phyloP scores from a whole-genome alignment of 1,284 basidiomycete genomes.

The Cryptococcus sp. region DNA sequence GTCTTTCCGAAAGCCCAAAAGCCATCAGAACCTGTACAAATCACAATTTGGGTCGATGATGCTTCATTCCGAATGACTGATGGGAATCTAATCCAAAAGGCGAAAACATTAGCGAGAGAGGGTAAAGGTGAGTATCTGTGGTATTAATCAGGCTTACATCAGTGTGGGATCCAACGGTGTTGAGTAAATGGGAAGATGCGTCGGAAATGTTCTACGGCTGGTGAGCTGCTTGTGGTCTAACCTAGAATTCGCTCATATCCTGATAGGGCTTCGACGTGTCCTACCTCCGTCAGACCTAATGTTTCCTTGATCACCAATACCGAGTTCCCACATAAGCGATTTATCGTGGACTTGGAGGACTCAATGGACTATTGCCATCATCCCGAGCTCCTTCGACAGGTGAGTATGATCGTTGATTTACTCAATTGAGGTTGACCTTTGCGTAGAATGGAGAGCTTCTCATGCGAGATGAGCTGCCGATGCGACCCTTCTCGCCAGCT shows the following conservation, averaged over 20 bases:
- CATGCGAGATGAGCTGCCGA: slow-evolving; percentile 8
- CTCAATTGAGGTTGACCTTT: too few species aligned
- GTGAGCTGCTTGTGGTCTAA: background rate
- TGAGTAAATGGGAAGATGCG: background rate
- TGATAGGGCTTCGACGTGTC: background rate
- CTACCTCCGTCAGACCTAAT: background rate
- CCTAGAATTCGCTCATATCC: too few species aligned
- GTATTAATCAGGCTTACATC: background rate
- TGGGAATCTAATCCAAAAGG: background rate
- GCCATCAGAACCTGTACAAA: background rate
- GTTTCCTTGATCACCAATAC: background rate
- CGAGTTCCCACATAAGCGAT: slow-evolving; percentile 5
- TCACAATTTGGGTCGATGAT: background rate
- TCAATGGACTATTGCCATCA: slow-evolving; percentile 30
- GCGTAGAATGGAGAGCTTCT: slow-evolving; percentile 12
- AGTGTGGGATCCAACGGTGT: slow-evolving; percentile 6
- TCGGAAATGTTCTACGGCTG: slow-evolving; percentile 1
- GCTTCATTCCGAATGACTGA: background rate
- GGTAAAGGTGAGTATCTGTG: slow-evolving; percentile 1
- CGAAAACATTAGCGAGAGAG: slow-evolving; percentile 1
- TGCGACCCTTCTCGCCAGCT: slow-evolving; percentile 5
- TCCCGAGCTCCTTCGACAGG: slow-evolving; percentile 17
- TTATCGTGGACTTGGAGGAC: slow-evolving; percentile 22
- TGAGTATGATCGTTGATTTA: background rate
- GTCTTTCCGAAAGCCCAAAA: background rate